These are phyloP conservation scores for Phialophora chinensis DNA, from an alignment of 2,329 filamentous ascomycete genomes.

Conservation along the genomic window DNA sequence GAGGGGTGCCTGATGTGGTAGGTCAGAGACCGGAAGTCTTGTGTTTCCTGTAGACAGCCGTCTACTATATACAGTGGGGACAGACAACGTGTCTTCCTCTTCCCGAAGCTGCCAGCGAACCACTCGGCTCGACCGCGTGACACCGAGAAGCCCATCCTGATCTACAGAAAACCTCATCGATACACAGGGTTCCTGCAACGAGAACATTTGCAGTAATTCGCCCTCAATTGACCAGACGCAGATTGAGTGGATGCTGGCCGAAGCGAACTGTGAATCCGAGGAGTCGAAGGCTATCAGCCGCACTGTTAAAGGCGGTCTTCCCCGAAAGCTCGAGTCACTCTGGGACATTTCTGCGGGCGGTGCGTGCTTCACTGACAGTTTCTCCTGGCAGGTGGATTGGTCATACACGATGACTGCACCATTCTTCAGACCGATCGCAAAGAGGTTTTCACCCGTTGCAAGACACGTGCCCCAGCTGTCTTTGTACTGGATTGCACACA, in stretches of 20 bases:
- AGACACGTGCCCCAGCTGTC: constrained; percentile 5
- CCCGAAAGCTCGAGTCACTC: too few relatives aligned
- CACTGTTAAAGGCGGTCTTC: constrained; percentile 2
- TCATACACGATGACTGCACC: constrained; percentile 10
- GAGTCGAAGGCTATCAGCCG: constrained; percentile 4
- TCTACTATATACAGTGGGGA: neutral
- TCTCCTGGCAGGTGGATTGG: constrained; percentile 10
- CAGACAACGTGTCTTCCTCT: neutral
- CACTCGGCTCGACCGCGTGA: neutral
- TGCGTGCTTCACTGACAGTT: neutral
- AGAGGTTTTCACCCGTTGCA: neutral
- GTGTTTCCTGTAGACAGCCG: neutral
- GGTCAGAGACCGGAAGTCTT: neutral
- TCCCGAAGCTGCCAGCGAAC: neutral
- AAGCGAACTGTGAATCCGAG: constrained; percentile 6
- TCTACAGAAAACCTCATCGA: constrained; percentile 5
- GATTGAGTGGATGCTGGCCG: constrained; percentile 2
- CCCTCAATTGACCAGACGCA: constrained; percentile 8
- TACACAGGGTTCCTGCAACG: neutral
- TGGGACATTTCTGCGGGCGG: neutral
- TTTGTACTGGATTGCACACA: constrained; percentile 1
- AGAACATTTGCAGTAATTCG: neutral
- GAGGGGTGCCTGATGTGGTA: neutral
- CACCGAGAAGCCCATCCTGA: constrained; percentile 1
- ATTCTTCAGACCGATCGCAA: constrained; percentile 11